These are phyloP conservation scores for Exophiala xenobiotica DNA, from an alignment of 2,329 filamentous ascomycete genomes.

Conservation along the genomic window DNA sequence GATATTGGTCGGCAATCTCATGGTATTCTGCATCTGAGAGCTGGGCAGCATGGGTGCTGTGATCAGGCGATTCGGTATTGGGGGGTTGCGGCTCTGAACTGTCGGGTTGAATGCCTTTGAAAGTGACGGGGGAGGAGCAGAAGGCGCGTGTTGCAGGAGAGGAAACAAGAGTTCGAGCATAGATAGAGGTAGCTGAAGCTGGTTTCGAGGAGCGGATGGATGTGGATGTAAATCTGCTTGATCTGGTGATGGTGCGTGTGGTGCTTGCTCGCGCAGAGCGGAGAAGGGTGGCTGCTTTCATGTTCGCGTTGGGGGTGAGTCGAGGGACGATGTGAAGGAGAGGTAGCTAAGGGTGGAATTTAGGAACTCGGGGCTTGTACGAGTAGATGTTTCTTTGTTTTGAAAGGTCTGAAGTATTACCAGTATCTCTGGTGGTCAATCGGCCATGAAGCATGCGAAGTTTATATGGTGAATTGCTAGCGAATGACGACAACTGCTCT, in stretches of 20 bases:
- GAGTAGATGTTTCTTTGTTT: no score
- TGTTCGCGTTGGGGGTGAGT: background rate
- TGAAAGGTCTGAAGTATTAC: no score
- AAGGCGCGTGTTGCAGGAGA: slow-evolving; percentile 6
- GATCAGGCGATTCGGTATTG: slow-evolving; percentile 41
- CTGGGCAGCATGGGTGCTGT: slow-evolving; percentile 56
- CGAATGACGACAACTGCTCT: no score
- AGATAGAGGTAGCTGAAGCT: background rate
- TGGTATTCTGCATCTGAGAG: slow-evolving; percentile 73
- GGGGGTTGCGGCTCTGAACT: slow-evolving; percentile 53
- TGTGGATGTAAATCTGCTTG: no score
- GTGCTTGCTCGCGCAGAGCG: slow-evolving; percentile 1
- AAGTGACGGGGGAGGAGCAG: slow-evolving; percentile 12
- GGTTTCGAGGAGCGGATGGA: no score
- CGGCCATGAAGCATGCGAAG: no score
- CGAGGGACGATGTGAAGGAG: background rate
- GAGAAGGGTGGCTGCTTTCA: slow-evolving; percentile 14
- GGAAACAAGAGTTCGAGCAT: background rate
- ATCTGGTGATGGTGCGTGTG: background rate
- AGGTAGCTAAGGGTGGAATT: no score
- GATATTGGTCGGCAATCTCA: slow-evolving; percentile 70
- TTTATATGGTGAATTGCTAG: no score
- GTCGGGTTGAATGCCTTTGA: slow-evolving; percentile 61
- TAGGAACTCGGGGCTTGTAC: no score
- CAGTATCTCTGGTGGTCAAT: no score